phyloP scores from a whole-genome alignment of 2,329 filamentous ascomycete genomes.

The Xylaria sp. region DNA sequence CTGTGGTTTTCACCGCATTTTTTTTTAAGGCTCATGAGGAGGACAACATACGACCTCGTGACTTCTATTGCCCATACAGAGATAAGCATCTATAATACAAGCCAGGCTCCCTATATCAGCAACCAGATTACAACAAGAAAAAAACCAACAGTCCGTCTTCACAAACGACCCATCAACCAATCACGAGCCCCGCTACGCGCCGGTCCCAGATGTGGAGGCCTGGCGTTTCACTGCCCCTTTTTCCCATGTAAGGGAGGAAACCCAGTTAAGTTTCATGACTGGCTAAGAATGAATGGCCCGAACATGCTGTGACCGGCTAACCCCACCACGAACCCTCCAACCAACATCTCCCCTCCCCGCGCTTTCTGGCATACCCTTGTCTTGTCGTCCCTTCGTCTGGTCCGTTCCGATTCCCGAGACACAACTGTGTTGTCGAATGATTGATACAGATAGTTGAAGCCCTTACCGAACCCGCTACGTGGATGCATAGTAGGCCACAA shows the following conservation, averaged over 20 bases:
- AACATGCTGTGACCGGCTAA: slow-evolving; percentile 9
- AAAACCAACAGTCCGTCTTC: not conserved
- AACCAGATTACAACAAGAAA: not conserved
- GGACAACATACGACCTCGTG: not conserved
- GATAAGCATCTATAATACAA: slow-evolving; percentile 4
- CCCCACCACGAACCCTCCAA: slow-evolving; percentile 10
- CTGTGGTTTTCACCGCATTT: too few species aligned
- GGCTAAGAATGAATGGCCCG: slow-evolving; percentile 1
- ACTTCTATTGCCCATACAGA: not conserved
- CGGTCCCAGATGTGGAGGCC: slow-evolving; percentile 1
- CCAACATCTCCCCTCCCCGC: not conserved
- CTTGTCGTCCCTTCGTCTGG: not conserved
- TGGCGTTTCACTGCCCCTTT: slow-evolving; percentile 10
- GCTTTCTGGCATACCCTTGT: slow-evolving; percentile 1
- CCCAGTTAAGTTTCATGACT: slow-evolving; percentile 3
- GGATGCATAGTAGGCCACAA: not conserved
- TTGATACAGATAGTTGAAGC: not conserved
- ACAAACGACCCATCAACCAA: not conserved
- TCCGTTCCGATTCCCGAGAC: slow-evolving; percentile 13
- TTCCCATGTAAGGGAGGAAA: slow-evolving; percentile 1
- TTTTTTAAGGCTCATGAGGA: too few species aligned
- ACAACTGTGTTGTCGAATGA: not conserved
- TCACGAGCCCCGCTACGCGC: not conserved
- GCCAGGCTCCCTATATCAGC: not conserved
- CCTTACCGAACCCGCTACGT: not conserved